These are phyloP conservation scores for Suhomyces bokatorum DNA, from an alignment of 1,139 yeast genomes.

Conservation along the genomic window DNA sequence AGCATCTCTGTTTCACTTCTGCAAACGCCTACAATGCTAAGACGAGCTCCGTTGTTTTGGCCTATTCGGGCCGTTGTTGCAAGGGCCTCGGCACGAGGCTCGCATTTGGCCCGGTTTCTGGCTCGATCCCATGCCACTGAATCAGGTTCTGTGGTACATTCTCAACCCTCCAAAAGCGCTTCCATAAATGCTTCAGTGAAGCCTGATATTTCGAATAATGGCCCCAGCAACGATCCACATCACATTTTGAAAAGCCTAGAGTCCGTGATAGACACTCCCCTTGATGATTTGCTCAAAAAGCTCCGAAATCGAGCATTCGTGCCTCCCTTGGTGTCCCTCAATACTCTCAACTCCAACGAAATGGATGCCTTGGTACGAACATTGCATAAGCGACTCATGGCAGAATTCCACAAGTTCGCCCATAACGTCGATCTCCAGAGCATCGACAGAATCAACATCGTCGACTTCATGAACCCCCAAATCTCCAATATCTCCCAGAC, in stretches of 20 bases:
- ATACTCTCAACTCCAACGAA: conserved; percentile 9
- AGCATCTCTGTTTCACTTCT: conserved; percentile 2
- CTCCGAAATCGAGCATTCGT: conserved; percentile 8
- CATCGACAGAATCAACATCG: conserved; percentile 11
- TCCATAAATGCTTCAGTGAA: no score
- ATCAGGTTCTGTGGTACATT: no score
- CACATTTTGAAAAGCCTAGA: background rate
- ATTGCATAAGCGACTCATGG: conserved; percentile 4
- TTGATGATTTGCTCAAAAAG: background rate
- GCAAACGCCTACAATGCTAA: background rate
- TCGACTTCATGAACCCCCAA: conserved; percentile 36
- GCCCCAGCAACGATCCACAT: background rate
- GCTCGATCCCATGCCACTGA: no score
- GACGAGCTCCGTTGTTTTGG: background rate
- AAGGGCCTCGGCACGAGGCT: background rate
- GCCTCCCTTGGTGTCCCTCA: conserved; percentile 12
- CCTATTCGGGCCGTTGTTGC: background rate
- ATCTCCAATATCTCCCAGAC: conserved; percentile 23
- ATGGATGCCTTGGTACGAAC: conserved; percentile 3
- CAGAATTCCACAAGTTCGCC: conserved; percentile 6
- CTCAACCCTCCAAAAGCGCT: no score
- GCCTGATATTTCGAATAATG: background rate
- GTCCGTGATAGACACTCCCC: conserved; percentile 1
- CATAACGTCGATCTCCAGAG: background rate
- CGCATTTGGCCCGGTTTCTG: no score